Percentiles rank a stretch among this genome's conserved stretches.
These are phyloP conservation scores for Flammula alnicola DNA, from an alignment of 1,284 basidiomycete genomes.

Conservation along the genomic window DNA sequence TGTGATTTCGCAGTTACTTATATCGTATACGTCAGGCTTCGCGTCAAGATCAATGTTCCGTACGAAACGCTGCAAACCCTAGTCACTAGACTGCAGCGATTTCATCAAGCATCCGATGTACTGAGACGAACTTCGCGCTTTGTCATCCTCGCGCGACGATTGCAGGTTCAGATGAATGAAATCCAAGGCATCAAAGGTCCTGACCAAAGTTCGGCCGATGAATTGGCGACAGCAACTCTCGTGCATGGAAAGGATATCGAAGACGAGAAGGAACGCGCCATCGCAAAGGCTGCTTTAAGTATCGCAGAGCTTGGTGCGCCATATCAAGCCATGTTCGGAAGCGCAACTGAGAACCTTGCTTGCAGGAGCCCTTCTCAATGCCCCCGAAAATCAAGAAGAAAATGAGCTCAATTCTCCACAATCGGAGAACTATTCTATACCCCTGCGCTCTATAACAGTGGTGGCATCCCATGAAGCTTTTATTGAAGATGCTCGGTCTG, in stretches of 20 bases:
- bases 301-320: constrained; percentile 84
- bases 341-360: constrained; percentile 2
- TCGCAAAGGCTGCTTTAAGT: constrained; percentile 89
- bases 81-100: constrained; percentile 73
- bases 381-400: constrained; percentile 25
- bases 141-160: constrained; percentile 76
- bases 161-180: constrained; percentile 81
- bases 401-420: constrained; percentile 1
- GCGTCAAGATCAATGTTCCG: constrained; percentile 82
- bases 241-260: constrained; percentile 49
- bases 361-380: constrained; percentile 47
- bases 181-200: constrained; percentile 44
- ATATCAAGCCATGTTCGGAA: background rate
- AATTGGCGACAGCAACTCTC: constrained; percentile 24
- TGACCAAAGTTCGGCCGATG: constrained; percentile 22
- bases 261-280: constrained; percentile 82
- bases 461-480: constrained; percentile 73
- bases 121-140: constrained; percentile 83
- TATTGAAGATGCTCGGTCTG: constrained; percentile 70
- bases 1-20: constrained; percentile 16
- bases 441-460: constrained; percentile 72
- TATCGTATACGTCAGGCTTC: constrained; percentile 55
- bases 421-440: constrained; percentile 34
- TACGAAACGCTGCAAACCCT: constrained; percentile 75
- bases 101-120: constrained; percentile 84